Evolutionary conservation across 2,329 filamentous ascomycete species (phyloP), one percentile per base, ranked within the genome.

Genomic region (Colletotrichum zoysiae): DNA sequence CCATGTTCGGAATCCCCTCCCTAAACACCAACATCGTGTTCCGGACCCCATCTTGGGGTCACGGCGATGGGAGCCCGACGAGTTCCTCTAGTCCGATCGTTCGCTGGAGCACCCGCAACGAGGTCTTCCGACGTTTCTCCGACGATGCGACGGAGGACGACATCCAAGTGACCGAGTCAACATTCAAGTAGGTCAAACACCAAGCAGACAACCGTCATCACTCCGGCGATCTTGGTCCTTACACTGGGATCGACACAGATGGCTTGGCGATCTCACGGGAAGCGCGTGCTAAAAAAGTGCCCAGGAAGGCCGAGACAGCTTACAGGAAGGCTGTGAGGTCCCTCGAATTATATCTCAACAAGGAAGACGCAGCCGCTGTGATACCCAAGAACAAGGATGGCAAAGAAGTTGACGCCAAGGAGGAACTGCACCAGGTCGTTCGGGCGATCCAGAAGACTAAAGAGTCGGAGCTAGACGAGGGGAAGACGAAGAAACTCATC

Each of bases 71-170:
- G 48, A 73, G 70, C 56, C 67, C 67, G 56, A 73, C 56, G 66
- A 71, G 38, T 12, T 35, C 53, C 2, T 38, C 56, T 6, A 70
- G 56, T 42, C 70, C 67, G 44, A n/a, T 33, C 4, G n/a, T 57
- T n/a, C 35, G 55, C 14, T 73, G 67, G 67, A 66, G 62, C 33
- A 42, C 70, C 11, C 61, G 35, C 50, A 75, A 66, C 65, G 74
- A 75, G 46, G 35, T 74, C 23, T 65, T 77, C 30, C 67, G 75
- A n/a, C 73, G 76, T n/a, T 77, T 77, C 57, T 76, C 76, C n/a
- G 71, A 76, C 11, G 72, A 76, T 9, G 74, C 76, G 2, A 58
- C 64, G 38, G 65, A 72, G 6, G 60, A 66, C 23, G 70, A 76
- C 48, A 33, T 63, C 7, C 44, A 44, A 26, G 38, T 42, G 5